These are phyloP conservation scores for Magnolia officinalis DNA, from an alignment of 164 flowering plant genomes.

Conservation along the genomic window DNA sequence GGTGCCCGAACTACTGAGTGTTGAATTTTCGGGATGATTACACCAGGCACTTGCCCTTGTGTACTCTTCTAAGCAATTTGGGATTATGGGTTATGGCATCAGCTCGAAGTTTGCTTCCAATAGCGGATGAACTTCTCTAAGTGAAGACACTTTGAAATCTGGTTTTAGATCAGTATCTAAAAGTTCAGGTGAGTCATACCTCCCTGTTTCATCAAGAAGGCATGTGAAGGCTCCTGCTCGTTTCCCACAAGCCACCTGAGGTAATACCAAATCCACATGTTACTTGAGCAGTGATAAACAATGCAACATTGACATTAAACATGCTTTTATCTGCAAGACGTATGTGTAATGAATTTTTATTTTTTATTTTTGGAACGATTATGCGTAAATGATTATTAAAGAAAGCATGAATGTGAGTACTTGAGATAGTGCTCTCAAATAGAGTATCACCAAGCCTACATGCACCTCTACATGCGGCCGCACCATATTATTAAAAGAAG, in stretches of 20 bases:
- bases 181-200: conserved; percentile 53
- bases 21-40: not conserved
- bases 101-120: conserved; percentile 64
- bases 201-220: conserved; percentile 88
- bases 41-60: not conserved
- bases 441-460: no score
- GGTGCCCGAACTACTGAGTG: not conserved
- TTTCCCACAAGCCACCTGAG: conserved; percentile 83
- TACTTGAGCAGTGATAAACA: not conserved
- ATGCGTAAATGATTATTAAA: not conserved
- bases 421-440: no score
- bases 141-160: conserved; percentile 79
- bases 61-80: not conserved
- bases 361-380: not conserved
- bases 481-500: no score
- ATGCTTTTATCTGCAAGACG: not conserved
- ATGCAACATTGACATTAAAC: not conserved
- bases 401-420: not conserved
- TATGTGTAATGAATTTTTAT: no score
- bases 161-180: conserved; percentile 49
- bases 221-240: conserved; percentile 84
- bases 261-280: not conserved
- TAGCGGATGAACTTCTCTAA: conserved; percentile 44
- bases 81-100: conserved; percentile 34
- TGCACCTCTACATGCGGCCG: no score